These are phyloP conservation scores for Phaffia australis DNA, from an alignment of 768 basidiomycete genomes.

Conservation along the genomic window DNA sequence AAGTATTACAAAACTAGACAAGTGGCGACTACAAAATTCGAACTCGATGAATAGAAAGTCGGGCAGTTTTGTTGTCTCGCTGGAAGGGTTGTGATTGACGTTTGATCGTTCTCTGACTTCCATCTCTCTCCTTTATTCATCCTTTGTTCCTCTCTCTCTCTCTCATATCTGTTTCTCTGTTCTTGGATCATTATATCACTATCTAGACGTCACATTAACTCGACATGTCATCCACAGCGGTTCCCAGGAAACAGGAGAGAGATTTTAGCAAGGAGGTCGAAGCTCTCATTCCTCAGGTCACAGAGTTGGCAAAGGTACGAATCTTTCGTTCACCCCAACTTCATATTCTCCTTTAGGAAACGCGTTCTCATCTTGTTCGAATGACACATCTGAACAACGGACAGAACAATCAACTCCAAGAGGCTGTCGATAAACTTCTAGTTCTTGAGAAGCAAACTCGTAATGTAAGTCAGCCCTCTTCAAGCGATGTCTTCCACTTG, in stretches of 20 bases:
- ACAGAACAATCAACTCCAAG: constrained; percentile 69
- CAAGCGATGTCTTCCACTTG: neutral
- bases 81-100: too few relatives aligned
- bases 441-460: constrained; percentile 87
- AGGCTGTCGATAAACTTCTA: constrained; percentile 80
- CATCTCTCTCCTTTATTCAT: too few relatives aligned
- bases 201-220: neutral
- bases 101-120: too few relatives aligned
- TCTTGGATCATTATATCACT: neutral
- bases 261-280: constrained; percentile 80
- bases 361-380: neutral
- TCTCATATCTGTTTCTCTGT: too few relatives aligned
- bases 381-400: neutral
- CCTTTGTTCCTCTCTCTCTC: too few relatives aligned
- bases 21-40: too few relatives aligned
- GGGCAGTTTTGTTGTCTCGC: too few relatives aligned
- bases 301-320: constrained; percentile 59
- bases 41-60: too few relatives aligned
- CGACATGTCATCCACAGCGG: constrained; percentile 22
- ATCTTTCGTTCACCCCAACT: neutral
- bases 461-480: constrained; percentile 52
- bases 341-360: neutral
- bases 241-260: constrained; percentile 36
- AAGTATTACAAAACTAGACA: too few relatives aligned
- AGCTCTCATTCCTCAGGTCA: constrained; percentile 57